Percentiles rank a stretch among this genome's conserved stretches.
phyloP scores from a whole-genome alignment of 2,329 filamentous ascomycete genomes.

The Incumbomyces lentus region DNA sequence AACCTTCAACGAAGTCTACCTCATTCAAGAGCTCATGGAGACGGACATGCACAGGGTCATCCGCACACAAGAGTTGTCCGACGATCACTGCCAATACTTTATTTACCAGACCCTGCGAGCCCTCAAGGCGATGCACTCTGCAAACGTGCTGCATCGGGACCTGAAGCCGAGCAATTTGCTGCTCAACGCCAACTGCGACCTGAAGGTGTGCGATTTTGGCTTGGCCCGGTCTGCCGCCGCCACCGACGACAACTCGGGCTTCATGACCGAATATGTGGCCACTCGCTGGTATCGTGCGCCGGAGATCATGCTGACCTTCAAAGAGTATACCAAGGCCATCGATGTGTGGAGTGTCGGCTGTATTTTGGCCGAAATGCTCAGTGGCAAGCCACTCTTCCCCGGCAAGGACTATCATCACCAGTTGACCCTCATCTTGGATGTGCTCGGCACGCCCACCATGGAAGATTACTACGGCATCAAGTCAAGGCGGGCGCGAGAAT shows the following conservation, averaged over 20 bases:
- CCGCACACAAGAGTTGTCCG: slow-evolving; percentile 92
- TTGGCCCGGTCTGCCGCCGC: slow-evolving; percentile 90
- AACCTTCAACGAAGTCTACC: slow-evolving; percentile 92
- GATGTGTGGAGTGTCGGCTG: slow-evolving; percentile 99
- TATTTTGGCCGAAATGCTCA: slow-evolving; percentile 97
- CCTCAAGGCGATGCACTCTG: slow-evolving; percentile 98
- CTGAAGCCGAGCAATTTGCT: slow-evolving; percentile 95
- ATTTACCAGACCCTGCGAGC: slow-evolving; percentile 98
- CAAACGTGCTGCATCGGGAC: slow-evolving; percentile 94
- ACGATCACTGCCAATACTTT: slow-evolving; percentile 99
- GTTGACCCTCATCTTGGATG: slow-evolving; percentile 89
- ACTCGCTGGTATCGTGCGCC: slow-evolving; percentile 98
- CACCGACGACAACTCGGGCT: slow-evolving; percentile 98
- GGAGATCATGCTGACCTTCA: slow-evolving; percentile 99
- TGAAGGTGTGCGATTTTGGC: slow-evolving; percentile 98
- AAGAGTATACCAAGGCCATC: slow-evolving; percentile 99
- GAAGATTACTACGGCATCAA: slow-evolving; percentile 99
- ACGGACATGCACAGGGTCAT: slow-evolving; percentile 99
- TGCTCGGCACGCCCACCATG: slow-evolving; percentile 97
- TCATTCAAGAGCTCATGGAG: slow-evolving; percentile 99
- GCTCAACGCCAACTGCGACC: slow-evolving; percentile 94
- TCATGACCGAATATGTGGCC: slow-evolving; percentile 99
- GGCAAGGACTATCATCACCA: slow-evolving; percentile 99
- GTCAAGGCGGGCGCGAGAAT: slow-evolving; percentile 89
- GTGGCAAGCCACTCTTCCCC: slow-evolving; percentile 93